phyloP scores from a whole-genome alignment of 2,329 filamentous ascomycete species.

The Aphanoascus verrucosus region DNA sequence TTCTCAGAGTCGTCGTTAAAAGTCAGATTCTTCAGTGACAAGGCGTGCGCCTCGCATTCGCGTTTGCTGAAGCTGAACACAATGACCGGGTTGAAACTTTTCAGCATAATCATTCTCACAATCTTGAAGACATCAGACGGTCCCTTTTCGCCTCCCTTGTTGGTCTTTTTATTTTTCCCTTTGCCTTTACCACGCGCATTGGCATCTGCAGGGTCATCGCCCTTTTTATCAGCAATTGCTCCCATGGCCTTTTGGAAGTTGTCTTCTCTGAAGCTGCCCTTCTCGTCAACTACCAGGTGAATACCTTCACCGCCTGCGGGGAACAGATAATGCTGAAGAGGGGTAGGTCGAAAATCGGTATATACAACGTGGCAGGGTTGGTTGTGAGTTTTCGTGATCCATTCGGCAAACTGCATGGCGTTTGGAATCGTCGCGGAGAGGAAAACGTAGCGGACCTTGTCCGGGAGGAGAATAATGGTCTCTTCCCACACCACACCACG shows the following conservation, averaged over 20 bases:
- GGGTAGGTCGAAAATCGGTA: slow-evolving; percentile 94
- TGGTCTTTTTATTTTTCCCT: slow-evolving; percentile 83
- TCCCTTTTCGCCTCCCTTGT: slow-evolving; percentile 68
- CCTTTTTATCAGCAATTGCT: slow-evolving; percentile 76
- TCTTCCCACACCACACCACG: slow-evolving; percentile 98
- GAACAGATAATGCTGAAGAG: slow-evolving; percentile 96
- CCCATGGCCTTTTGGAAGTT: slow-evolving; percentile 97
- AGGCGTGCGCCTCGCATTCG: slow-evolving; percentile 81
- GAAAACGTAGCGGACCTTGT: slow-evolving; percentile 98
- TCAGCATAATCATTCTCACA: slow-evolving; percentile 96
- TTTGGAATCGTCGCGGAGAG: slow-evolving; percentile 97
- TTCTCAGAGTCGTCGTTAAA: slow-evolving; percentile 98
- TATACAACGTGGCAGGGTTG: slow-evolving; percentile 99
- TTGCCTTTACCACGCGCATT: slow-evolving; percentile 72
- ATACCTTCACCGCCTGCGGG: slow-evolving; percentile 87
- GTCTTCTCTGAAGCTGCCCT: slow-evolving; percentile 87
- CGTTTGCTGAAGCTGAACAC: slow-evolving; percentile 99
- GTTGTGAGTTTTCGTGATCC: slow-evolving; percentile 95
- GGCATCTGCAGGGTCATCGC: slow-evolving; percentile 67
- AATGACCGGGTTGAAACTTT: slow-evolving; percentile 94
- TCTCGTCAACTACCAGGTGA: slow-evolving; percentile 89
- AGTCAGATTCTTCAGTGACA: slow-evolving; percentile 73
- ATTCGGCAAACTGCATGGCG: slow-evolving; percentile 97
- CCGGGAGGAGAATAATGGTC: slow-evolving; percentile 92
- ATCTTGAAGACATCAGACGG: slow-evolving; percentile 90